Evolutionary conservation across 495 filamentous ascomycete species (phyloP).

Genomic region (Neurospora sp.): DNA sequence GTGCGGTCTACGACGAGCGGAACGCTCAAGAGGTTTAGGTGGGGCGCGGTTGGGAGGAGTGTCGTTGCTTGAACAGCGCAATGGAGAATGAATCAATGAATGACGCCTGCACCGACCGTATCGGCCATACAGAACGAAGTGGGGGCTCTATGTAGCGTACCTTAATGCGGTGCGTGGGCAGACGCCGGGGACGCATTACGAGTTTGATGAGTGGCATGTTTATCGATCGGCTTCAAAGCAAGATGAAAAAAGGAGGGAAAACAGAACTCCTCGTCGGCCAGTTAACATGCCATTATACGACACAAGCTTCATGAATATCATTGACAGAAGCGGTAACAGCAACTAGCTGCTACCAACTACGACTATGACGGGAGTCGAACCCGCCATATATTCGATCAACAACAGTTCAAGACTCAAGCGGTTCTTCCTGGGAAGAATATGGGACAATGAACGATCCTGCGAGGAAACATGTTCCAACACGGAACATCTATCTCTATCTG

Average conservation of each 20-base stretch:
- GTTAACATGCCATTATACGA: not conserved
- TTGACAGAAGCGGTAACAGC: not conserved
- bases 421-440: too few relatives aligned
- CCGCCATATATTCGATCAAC: not conserved
- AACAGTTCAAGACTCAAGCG: too few relatives aligned
- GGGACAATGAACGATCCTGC: too few relatives aligned
- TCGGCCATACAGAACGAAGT: not conserved
- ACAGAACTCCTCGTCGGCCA: not conserved
- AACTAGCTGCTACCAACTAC: not conserved
- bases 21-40: constrained; percentile 36
- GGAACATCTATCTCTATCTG: not conserved
- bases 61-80: constrained; percentile 23
- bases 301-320: not conserved
- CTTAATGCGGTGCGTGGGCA: not conserved
- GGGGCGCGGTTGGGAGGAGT: constrained; percentile 34
- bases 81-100: not conserved
- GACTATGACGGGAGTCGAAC: not conserved
- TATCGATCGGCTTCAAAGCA: not conserved
- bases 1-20: constrained; percentile 26
- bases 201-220: not conserved
- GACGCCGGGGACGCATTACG: not conserved
- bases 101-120: not conserved
- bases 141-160: not conserved
- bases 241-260: not conserved
- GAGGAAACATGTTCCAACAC: not conserved